Base-by-base conservation (phyloP, 1,139 yeast genomes). In the Taphrina betulina region DNA sequence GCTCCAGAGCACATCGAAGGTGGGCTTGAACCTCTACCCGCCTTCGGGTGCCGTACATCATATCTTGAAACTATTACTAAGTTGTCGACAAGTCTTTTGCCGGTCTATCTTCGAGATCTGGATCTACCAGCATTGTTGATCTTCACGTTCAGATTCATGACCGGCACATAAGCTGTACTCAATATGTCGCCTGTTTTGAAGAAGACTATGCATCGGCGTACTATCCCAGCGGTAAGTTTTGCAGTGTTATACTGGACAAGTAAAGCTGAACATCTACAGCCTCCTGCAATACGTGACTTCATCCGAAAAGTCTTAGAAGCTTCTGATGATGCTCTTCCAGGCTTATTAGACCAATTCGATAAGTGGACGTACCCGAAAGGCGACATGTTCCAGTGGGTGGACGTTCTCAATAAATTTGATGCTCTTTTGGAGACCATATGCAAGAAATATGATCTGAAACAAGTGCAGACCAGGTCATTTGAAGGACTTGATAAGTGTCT, bases 361-460 rank as follows among this genome's bases (percentile, higher is more conserved):
- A 51, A 28, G 31, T 83, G 92, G 90, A 78, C 79, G 60, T 73
- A 83, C 43, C 85, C 90, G 2, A 75, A 81, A 59, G 89, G 88
- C 26, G 90, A 86, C 63, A 69, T 90, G 43, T 78, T 78, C 62
- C 83, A 82, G 60, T 90, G 95, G 95, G 77, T 86, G 19, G 78
- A 83, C 0, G 79, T 87, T 1, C 72, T 90, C 62, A 85, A 89
- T 68, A 75, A 83, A 62, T 81, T 89, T 64, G 96, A 89, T 66
- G 77, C 74, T 12, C 75, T 86, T 17, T 72, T 87, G 57, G 85
- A 82, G 55, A 63, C 64, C 3, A 70, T 77, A 37, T 78, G 84
- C 23, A 69, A 69, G 12, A 78, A 78, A 61, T 85, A 87, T 64
- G 75, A 74, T 4, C 75, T 85, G 44, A 73, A 41, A 22, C 20